Evolutionary conservation across 176 grass and related monocot genomes (phyloP).

Genomic region (Dendrocalamus sinicus): DNA sequence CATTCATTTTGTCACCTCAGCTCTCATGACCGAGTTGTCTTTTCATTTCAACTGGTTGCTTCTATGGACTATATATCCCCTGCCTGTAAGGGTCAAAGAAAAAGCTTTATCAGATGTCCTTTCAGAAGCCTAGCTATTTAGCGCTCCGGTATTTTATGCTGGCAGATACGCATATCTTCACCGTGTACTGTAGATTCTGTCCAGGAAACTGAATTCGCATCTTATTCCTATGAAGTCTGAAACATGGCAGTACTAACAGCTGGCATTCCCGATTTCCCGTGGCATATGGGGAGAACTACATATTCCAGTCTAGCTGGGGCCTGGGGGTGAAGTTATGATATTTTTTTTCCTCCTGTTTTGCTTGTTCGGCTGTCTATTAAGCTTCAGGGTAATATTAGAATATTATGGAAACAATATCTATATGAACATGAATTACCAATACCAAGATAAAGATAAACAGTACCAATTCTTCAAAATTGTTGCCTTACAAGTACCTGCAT

Average conservation of each 20-base stretch:
- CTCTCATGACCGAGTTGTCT: conserved; percentile 29
- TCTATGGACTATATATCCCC: no score
- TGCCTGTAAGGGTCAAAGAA: neutral
- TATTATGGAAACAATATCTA: neutral
- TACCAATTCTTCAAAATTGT: neutral
- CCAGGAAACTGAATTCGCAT: neutral
- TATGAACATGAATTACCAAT: neutral
- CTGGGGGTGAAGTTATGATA: neutral
- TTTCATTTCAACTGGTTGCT: conserved; percentile 12
- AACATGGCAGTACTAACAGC: neutral
- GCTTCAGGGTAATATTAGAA: neutral
- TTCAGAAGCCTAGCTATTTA: conserved; percentile 37
- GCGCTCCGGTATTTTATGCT: conserved; percentile 46
- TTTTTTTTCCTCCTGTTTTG: neutral
- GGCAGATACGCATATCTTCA: conserved; percentile 9
- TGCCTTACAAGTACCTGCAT: neutral
- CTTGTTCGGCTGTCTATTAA: neutral
- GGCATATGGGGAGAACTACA: no score
- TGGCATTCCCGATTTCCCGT: neutral
- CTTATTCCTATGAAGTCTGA: neutral
- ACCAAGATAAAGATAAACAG: neutral
- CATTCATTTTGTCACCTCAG: conserved; percentile 29
- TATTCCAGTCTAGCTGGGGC: neutral
- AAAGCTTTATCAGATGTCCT: conserved; percentile 36
- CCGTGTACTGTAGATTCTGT: conserved; percentile 27